Base-by-base conservation (phyloP, 2,329 filamentous ascomycete genomes). In the Penicillium sp. region DNA sequence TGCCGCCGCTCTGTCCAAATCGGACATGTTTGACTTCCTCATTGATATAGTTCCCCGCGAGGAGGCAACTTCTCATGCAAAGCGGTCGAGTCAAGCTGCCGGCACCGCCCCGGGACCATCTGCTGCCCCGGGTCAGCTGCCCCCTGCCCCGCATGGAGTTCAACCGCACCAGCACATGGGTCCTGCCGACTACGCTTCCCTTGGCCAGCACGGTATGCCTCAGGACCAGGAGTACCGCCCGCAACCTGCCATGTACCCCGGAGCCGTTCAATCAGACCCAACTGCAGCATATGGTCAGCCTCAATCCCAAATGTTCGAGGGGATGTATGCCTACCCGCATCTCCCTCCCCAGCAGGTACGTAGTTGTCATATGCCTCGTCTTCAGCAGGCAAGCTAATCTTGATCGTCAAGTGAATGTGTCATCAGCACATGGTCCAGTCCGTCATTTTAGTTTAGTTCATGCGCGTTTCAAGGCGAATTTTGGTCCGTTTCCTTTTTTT, bases 1-100 rank as follows among this genome's bases (percentile, higher is more conserved):
- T 73, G 94, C 94, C 23, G 96, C 92, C 12, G 94, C 94, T 15
- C 82, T 99, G 25, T 90, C 91, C 59, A 99, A 99, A 78, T 97
- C 92, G 23, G 94, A 99, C 79, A 99, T 99, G 94, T 99, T 99
- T 75, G 94, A 99, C 79, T 99, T 99, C 78, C 82, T 99, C 59
- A 99, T 99, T 73, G 94, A 99, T 73, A 99, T 99, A 61, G 94
- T 99, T 6, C 94, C 94, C 4, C 88, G 94, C 52, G 94, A 99
- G 75, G 94, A 99, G 75, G 92, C 93, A 36, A 84, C 90, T 10
- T 87, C 89, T 23, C 91, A 93, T 72, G 86, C 92, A 41, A 97
- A 96, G 79, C 83, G 93, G 63, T 82, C 87, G 7, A 82, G 78
- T 49, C 78, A 79, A 64, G 70, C 76, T 44, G 73, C 69, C 33